These are phyloP conservation scores for Salvia miltiorrhiza DNA, from an alignment of 257 asterid species.

Conservation along the genomic window DNA sequence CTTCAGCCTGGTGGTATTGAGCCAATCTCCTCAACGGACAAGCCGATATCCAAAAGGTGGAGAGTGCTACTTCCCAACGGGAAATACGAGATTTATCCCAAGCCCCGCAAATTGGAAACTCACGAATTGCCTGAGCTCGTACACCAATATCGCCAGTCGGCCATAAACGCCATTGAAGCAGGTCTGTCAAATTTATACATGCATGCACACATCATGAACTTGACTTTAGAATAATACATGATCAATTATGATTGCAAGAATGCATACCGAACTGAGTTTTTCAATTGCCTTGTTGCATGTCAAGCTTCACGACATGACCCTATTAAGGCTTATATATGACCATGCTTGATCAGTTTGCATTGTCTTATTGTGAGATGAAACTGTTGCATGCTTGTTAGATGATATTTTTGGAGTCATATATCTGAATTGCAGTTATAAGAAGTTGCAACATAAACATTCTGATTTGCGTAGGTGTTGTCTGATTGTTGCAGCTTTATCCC, in stretches of 20 bases:
- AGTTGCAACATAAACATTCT: neutral
- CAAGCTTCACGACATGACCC: neutral
- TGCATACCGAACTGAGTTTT: neutral
- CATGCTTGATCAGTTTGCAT: neutral
- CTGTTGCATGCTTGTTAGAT: neutral
- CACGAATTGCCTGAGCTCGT: slow-evolving; percentile 56
- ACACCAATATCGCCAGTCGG: slow-evolving; percentile 68
- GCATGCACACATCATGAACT: too few relatives aligned
- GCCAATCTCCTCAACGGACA: slow-evolving; percentile 78
- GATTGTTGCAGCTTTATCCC: neutral
- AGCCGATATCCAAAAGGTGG: slow-evolving; percentile 92
- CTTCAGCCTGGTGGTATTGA: slow-evolving; percentile 76
- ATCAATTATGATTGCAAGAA: neutral
- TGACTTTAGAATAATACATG: neutral
- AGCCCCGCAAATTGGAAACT: slow-evolving; percentile 55
- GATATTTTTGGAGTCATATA: neutral
- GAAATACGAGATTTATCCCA: slow-evolving; percentile 57
- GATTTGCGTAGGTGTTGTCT: neutral
- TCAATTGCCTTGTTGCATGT: neutral
- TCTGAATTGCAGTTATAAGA: neutral
- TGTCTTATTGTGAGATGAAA: neutral
- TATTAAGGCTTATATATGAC: neutral
- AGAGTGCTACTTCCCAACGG: slow-evolving; percentile 85
- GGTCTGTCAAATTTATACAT: slow-evolving; percentile 38
- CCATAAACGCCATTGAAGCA: slow-evolving; percentile 92